Conservation (phyloP, 805 yeast species). For the Yarrowia hollandica region DNA sequence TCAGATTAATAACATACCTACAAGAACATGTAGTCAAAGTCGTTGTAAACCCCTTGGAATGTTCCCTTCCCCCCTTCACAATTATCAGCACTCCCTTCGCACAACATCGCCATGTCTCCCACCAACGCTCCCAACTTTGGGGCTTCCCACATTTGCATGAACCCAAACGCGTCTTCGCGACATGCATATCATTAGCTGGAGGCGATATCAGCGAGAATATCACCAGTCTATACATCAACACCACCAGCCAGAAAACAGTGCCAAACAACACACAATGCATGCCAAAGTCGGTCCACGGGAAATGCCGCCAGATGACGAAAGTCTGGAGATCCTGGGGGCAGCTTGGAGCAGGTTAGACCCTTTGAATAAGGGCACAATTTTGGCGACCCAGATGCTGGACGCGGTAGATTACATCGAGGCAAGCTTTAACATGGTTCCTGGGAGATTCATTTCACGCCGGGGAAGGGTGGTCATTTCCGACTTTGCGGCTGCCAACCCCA, state of each 20-base stretch:
- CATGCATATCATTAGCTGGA: background rate
- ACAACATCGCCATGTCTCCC: too few relatives aligned
- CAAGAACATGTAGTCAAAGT: too few relatives aligned
- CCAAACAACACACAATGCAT: background rate
- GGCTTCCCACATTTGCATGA: too few relatives aligned
- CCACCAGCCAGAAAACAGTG: background rate
- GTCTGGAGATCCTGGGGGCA: background rate
- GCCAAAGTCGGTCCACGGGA: background rate
- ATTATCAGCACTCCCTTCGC: too few relatives aligned
- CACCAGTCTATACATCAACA: background rate
- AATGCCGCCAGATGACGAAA: constrained; percentile 13
- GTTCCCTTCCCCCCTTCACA: too few relatives aligned
- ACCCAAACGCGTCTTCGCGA: constrained; percentile 17
- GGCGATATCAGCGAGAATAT: too few relatives aligned
- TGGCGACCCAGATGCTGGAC: constrained; percentile 12
- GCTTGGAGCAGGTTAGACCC: constrained; percentile 10
- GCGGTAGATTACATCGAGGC: constrained; percentile 12
- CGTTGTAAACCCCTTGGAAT: too few relatives aligned
- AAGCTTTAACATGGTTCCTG: constrained; percentile 2
- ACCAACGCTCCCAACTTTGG: too few relatives aligned
- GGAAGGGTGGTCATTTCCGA: constrained; percentile 6
- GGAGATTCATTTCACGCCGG: constrained; percentile 4
- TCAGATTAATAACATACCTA: too few relatives aligned
- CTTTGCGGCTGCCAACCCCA: background rate
- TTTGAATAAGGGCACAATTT: background rate